These are phyloP conservation scores for Aspergillus sp. DNA, from an alignment of 2,329 filamentous ascomycete genomes.

Conservation along the genomic window DNA sequence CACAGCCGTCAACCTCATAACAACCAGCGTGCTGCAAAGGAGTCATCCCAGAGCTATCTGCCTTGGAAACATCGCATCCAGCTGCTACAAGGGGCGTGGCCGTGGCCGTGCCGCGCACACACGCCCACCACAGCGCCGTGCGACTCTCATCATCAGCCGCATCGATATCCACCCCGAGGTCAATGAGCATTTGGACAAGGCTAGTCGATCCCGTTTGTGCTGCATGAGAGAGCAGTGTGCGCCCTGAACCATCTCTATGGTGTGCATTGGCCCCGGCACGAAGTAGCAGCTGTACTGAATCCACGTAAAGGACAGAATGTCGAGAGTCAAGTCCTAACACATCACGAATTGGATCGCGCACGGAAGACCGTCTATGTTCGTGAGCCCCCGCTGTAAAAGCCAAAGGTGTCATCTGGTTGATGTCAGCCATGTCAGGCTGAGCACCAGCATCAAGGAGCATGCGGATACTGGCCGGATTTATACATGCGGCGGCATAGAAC, in stretches of 20 bases:
- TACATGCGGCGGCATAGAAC: background rate
- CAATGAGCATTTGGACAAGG: background rate
- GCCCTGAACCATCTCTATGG: background rate
- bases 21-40: no score
- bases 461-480: background rate
- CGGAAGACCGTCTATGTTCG: fast-evolving
- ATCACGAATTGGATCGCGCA: background rate
- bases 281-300: background rate
- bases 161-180: background rate
- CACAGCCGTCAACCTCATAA: no score
- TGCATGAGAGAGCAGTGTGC: background rate
- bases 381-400: background rate
- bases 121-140: background rate
- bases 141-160: background rate
- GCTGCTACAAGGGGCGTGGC: no score
- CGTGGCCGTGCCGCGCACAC: no score
- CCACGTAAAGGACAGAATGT: no score
- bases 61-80: no score
- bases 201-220: background rate
- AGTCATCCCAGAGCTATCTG: no score
- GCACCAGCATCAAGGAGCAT: background rate
- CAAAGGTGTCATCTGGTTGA: background rate
- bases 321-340: no score
- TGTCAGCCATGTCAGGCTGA: background rate
- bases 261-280: background rate